A percentile compares a stretch with the other conserved stretches of the same genome.
Conservation (phyloP, 2,329 filamentous ascomycete genomes). For the Achaetomium macrosporum region DNA sequence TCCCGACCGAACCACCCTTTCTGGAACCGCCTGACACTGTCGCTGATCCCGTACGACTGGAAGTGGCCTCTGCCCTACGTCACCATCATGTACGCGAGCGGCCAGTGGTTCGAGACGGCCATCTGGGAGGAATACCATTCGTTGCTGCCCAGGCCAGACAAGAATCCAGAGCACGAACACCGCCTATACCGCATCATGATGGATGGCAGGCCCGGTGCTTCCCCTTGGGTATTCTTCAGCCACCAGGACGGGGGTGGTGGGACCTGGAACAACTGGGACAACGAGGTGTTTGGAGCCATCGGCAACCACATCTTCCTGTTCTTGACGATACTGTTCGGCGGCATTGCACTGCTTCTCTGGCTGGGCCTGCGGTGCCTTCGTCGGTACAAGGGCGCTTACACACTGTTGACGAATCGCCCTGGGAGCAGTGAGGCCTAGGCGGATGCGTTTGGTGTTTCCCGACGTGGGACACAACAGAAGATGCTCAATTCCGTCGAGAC, state of each 20-base stretch:
- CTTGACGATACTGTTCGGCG: constrained; percentile 7
- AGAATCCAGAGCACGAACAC: constrained; percentile 14
- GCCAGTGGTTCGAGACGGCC: constrained; percentile 27
- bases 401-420: constrained; percentile 8
- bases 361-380: neutral
- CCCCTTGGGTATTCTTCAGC: constrained; percentile 25
- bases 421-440: constrained; percentile 1
- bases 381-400: constrained; percentile 12
- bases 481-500: no score
- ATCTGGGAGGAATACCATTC: constrained; percentile 26
- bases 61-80: constrained; percentile 24
- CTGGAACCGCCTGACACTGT: constrained; percentile 20
- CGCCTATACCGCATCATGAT: constrained; percentile 25
- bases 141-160: constrained; percentile 13
- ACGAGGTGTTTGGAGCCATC: constrained; percentile 21
- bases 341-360: constrained; percentile 7
- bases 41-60: constrained; percentile 19
- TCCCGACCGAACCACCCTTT: constrained; percentile 23
- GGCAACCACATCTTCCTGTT: constrained; percentile 23
- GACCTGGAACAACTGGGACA: constrained; percentile 27
- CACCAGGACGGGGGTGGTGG: constrained; percentile 25
- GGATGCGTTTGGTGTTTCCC: neutral
- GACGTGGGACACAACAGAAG: no score
- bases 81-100: constrained; percentile 25
- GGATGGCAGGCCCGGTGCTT: constrained; percentile 21